phyloP scores from a whole-genome alignment of 495 filamentous ascomycete species.

The Penicillium daleae region DNA sequence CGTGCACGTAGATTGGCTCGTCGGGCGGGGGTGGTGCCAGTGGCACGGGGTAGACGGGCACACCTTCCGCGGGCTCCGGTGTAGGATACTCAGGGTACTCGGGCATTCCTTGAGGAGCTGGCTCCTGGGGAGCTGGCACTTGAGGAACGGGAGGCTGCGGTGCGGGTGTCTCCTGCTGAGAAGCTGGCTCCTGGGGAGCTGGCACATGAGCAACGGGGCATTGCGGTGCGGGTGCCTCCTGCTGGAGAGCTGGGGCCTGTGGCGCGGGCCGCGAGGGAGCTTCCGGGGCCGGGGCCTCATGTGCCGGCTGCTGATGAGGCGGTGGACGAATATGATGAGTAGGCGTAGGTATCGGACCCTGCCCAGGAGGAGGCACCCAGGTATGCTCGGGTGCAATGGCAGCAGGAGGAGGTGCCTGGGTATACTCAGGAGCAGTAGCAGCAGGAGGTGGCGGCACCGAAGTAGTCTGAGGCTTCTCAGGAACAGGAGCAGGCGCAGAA shows the following conservation, averaged over 20 bases:
- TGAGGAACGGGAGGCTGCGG: conserved; percentile 2
- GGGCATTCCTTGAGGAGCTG: conserved; percentile 6
- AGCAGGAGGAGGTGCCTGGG: background rate
- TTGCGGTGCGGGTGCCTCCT: background rate
- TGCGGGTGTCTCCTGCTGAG: background rate
- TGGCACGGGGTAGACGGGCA: conserved; percentile 21
- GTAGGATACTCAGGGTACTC: conserved; percentile 8
- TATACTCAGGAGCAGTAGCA: background rate
- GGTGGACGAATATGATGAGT: conserved; percentile 11
- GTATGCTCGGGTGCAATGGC: background rate
- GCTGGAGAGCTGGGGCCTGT: conserved; percentile 6
- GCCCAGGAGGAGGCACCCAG: background rate
- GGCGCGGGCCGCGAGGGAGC: background rate
- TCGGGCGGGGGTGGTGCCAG: conserved; percentile 19
- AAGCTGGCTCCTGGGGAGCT: background rate
- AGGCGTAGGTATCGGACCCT: background rate
- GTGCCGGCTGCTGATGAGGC: conserved; percentile 13
- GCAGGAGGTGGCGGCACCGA: background rate
- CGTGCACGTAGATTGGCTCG: conserved; percentile 15
- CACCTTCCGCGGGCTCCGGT: conserved; percentile 6
- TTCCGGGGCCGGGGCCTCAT: background rate
- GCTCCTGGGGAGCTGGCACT: conserved; percentile 10
- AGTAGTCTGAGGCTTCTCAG: background rate
- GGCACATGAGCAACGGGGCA: conserved; percentile 5
- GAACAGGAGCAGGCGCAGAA: background rate